Evolutionary conservation across 768 basidiomycete species (phyloP), one percentile per base, ranked within the genome.

Genomic region (Mrakia frigida): DNA sequence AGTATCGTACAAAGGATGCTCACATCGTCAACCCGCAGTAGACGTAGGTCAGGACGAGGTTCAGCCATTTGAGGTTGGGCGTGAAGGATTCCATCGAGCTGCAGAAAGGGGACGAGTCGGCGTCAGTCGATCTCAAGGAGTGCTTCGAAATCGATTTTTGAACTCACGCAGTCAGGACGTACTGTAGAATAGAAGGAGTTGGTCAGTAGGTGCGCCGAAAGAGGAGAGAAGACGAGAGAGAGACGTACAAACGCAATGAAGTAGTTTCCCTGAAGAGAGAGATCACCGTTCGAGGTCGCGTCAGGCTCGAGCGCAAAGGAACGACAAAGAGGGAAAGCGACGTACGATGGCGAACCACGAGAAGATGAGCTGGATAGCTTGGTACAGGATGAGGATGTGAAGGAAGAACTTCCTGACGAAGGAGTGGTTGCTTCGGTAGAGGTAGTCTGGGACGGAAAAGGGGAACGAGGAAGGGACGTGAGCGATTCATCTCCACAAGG

Each of bases 291-390:
- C 28, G 39, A 13, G 25, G 14, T 33, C n/a, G 56, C 50, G 23
- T 53, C 28, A 50, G 53, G n/a, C 14, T 14, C 33, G 35, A 60
- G 33, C 93, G 87, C 53, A 90, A 94, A 88, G 0, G 87, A 84
- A 82, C 96, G 94, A 28, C 21, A 35, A 25, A 21, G 23, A 25
- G 74, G n/a, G n/a, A n/a, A 46, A 59, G 21, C 13, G 14, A 85
- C 91, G 86, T 81, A 92, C 92, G 74, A 96, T 88, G 73, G 89
- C 90, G 82, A 98, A 97, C 97, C 97, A 99, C 18, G 93, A 87
- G 81, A 97, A 96, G 75, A 92, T 84, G 78, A 98, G 84, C 82
- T 83, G 75, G 53, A 78, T 74, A 16, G 68, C 67, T 41, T 78
- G 77, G 69, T 78, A 78, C 21, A 70, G 6, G 73, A 78, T 78